These are phyloP conservation scores for Pichia sporocuriosa DNA, from an alignment of 805 yeast species.

Conservation along the genomic window DNA sequence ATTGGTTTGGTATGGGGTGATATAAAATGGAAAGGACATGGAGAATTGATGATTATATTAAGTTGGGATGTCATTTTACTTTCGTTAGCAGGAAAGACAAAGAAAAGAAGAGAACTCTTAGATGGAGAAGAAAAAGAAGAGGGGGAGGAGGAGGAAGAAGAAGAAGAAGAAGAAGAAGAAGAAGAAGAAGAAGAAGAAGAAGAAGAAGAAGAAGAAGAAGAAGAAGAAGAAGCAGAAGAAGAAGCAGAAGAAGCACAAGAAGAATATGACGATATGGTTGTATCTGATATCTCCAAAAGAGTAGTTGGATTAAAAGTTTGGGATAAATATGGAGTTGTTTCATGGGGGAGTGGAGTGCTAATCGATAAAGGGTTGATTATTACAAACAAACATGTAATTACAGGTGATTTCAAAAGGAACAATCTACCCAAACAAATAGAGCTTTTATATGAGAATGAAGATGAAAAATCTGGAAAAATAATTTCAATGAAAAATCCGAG, in stretches of 20 bases:
- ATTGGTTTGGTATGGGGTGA: conserved; percentile 37
- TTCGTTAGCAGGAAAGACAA: too few species aligned
- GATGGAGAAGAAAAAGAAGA: too few species aligned
- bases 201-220: background rate
- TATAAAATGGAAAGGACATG: conserved; percentile 37
- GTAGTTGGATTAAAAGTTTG: conserved; percentile 15
- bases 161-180: too few species aligned
- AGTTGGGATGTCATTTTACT: too few species aligned
- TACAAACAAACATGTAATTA: conserved; percentile 37
- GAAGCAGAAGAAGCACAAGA: background rate
- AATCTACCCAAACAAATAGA: conserved; percentile 15
- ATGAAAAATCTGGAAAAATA: background rate
- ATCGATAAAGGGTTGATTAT: conserved; percentile 28
- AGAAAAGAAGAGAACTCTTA: too few species aligned
- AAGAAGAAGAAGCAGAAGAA: background rate
- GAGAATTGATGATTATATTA: conserved; percentile 31
- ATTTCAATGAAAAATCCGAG: conserved; percentile 9
- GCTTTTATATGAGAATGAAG: conserved; percentile 6
- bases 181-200: too few species aligned
- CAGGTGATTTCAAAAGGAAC: conserved; percentile 5
- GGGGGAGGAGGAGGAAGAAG: too few species aligned
- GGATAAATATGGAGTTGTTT: conserved; percentile 9
- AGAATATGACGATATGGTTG: background rate
- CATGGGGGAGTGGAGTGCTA: conserved; percentile 42
- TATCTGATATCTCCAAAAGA: background rate